A percentile compares a stretch with the other conserved stretches of the same genome.
Conservation (phyloP, 495 filamentous ascomycete species). For the Talaromyces ruber region DNA sequence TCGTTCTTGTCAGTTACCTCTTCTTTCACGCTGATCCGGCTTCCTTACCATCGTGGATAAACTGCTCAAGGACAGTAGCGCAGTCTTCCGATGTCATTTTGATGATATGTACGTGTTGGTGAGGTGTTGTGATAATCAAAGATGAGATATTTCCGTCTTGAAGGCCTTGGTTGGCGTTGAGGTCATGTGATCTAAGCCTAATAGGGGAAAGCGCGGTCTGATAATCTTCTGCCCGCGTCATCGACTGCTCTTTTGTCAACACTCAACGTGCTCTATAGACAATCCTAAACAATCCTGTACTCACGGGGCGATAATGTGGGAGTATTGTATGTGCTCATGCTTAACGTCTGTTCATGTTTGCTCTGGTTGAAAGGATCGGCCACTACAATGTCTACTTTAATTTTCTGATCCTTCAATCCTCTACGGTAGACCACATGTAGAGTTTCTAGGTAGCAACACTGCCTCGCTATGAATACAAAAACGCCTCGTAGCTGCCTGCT, state of each 20-base stretch:
- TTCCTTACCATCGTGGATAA: slow-evolving; percentile 64
- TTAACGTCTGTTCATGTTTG: not conserved
- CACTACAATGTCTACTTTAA: not conserved
- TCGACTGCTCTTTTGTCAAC: not conserved
- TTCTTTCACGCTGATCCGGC: not conserved
- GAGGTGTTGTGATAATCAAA: not conserved
- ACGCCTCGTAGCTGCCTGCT: not conserved
- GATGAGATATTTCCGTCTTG: not conserved
- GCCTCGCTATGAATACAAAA: not conserved
- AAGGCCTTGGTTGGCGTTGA: not conserved
- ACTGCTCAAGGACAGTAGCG: slow-evolving; percentile 85
- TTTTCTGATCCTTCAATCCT: not conserved
- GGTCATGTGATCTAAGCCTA: not conserved
- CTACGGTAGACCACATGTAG: not conserved
- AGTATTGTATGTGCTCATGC: not conserved
- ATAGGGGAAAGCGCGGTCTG: not conserved
- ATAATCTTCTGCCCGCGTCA: not conserved
- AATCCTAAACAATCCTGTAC: not conserved
- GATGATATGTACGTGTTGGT: not conserved
- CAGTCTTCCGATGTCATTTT: slow-evolving; percentile 53
- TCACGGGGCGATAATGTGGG: not conserved
- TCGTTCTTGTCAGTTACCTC: slow-evolving; percentile 6
- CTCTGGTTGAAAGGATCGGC: not conserved
- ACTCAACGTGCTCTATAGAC: not conserved
- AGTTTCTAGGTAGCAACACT: not conserved